Conservation (phyloP, 805 yeast species). For the Kluyveromyces nonfermentans region DNA sequence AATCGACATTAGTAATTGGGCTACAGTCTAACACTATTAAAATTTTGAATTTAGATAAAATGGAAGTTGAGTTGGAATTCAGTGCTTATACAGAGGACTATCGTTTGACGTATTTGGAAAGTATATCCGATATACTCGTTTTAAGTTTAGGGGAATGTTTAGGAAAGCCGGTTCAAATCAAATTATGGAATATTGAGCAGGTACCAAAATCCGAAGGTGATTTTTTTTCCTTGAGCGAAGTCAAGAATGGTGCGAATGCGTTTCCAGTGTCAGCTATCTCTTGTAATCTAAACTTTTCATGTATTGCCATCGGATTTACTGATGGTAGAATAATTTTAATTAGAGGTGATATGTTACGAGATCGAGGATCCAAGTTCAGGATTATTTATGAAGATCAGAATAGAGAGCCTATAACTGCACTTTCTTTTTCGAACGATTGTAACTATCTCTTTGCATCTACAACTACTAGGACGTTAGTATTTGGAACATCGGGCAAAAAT, state of each 20-base stretch:
- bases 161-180: conserved; percentile 59
- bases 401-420: conserved; percentile 72
- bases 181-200: conserved; percentile 64
- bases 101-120: conserved; percentile 48
- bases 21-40: conserved; percentile 44
- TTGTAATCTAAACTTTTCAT: conserved; percentile 17
- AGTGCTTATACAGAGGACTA: conserved; percentile 58
- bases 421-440: conserved; percentile 44
- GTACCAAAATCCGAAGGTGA: conserved; percentile 29
- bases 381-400: conserved; percentile 52
- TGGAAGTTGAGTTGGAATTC: conserved; percentile 42
- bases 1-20: conserved; percentile 47
- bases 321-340: conserved; percentile 73
- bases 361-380: conserved; percentile 84
- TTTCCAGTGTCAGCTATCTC: conserved; percentile 47
- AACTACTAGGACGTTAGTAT: conserved; percentile 57
- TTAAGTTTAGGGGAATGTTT: conserved; percentile 67
- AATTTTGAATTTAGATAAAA: conserved; percentile 40
- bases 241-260: conserved; percentile 65
- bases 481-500: conserved; percentile 71
- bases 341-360: conserved; percentile 81
- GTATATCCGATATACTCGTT: conserved; percentile 41
- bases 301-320: conserved; percentile 23
- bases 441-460: conserved; percentile 63
- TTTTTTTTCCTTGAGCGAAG: conserved; percentile 52